Base-by-base conservation (phyloP, 2,329 filamentous ascomycete species). In the Dactylellina parvicollis region DNA sequence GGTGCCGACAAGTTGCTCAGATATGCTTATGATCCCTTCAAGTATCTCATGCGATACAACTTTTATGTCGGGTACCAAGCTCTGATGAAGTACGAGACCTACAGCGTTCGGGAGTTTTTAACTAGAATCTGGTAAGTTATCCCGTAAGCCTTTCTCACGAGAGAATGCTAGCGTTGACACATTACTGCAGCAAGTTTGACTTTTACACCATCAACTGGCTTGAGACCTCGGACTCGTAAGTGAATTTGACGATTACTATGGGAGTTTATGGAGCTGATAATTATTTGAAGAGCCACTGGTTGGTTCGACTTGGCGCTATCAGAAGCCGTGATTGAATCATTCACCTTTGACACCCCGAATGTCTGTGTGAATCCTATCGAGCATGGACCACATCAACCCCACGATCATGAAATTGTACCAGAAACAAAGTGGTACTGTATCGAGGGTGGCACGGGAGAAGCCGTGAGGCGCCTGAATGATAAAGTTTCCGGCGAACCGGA, bases 191-290 rank as follows among this genome's bases (percentile, higher is more conserved):
- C 38, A 60, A 60, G 18, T 60, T 47, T 14, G 42, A 60, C 38
- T 60, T 60, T 28, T 60, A 47, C 30, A 49, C 56, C 2, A 38
- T 61, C 8, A 49, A 61, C 3, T 64, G 59, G 59, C 1, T 64
- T 22, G 59, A 64, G 22, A 64, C 57, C 2, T 44, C 22, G 14
- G 46, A 44, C 5, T 32, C 56, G 30, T 61, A 36, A 47, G 42
- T 14, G n/a, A 24, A 28, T 1, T 40, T 40, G 7, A 14, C 4
- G 40, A 3, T 46, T 9, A 5, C 16, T 24, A 10, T 24, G 14
- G 22, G 5, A 46, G 16, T 54, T 79, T 9, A 75, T 80, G 16
- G 12, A 34, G 30, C 4, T 16, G n/a, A n/a, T 47, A 36, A 47
- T 18, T 34, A 9, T 14, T 28, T 12, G 10, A 14, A 61, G 56